Base-by-base conservation (phyloP, 768 basidiomycete species). In the Mycena floridula region DNA sequence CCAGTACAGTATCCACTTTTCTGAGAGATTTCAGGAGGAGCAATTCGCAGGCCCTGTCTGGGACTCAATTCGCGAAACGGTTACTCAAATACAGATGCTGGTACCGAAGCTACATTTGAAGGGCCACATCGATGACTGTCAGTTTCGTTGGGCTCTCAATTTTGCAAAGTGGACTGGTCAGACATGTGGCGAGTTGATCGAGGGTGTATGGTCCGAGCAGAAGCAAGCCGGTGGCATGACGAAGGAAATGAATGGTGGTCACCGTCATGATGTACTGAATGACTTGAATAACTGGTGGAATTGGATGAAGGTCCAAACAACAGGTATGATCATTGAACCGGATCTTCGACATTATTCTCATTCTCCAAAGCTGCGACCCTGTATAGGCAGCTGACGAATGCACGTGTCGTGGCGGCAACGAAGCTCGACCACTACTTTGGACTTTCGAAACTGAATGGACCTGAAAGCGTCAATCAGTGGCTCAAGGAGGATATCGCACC, bases 101-200 rank as follows among this genome's bases (percentile, higher is more conserved):
- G 25, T 42, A 15, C 61, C 59, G 0, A 64, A 60, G 37, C 51
- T 59, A 52, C 64, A 65, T 40, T 44, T 65, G 16, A 46, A 50
- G 18, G 51, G 51, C 18, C 63, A 65, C 42, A 51, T 50, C 4
- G 44, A 52, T 4, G 44, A 25, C 4, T 65, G 62, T 38, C 52
- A 56, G 21, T 46, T 54, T 1, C 28, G 49, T 2, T 59, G 41
- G 27, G 43, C 58, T 12, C 59, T 64, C 23, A 59, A 60, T 25
- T 65, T 56, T 38, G 39, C 56, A 9, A n/a, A 9, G 16, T 46
- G 50, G 35, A 52, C 50, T 15, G 62, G 56, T 3, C 49, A 53
- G 35, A 62, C 56, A 0, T 50, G 42, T 32, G 60, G 60, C 1
- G 63, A 66, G 50, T 37, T 50, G 32, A 64, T 66, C 25, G 61